These are phyloP conservation scores for Monosporascus sp. DNA, from an alignment of 2,329 filamentous ascomycete genomes.

Conservation along the genomic window DNA sequence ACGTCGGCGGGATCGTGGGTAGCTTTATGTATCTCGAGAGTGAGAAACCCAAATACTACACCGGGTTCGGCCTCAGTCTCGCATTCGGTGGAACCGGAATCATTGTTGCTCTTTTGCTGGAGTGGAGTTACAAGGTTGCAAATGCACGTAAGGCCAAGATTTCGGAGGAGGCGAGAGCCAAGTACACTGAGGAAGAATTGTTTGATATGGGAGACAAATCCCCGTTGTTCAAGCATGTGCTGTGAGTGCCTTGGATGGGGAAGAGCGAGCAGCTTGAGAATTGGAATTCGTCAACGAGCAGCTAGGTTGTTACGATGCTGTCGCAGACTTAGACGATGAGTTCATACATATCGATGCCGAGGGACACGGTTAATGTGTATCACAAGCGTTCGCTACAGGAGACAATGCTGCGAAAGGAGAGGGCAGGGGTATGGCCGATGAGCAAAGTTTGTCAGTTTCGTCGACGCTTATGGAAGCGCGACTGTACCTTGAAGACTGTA, in stretches of 20 bases:
- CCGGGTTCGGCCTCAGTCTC: slow-evolving; percentile 29
- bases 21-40: slow-evolving; percentile 32
- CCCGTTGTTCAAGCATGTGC: slow-evolving; percentile 7
- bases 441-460: too few species aligned
- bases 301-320: too few species aligned
- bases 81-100: slow-evolving; percentile 26
- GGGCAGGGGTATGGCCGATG: too few species aligned
- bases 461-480: too few species aligned
- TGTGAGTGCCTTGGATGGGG: background rate
- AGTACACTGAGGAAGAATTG: slow-evolving; percentile 8
- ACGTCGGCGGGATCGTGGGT: slow-evolving; percentile 36
- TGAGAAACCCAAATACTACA: slow-evolving; percentile 29
- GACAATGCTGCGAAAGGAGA: too few species aligned
- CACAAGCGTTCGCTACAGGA: too few species aligned
- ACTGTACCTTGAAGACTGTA: too few species aligned
- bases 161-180: slow-evolving; percentile 2
- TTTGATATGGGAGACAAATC: slow-evolving; percentile 9
- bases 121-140: slow-evolving; percentile 13
- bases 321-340: too few species aligned
- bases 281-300: too few species aligned
- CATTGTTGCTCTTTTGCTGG: slow-evolving; percentile 24
- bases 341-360: too few species aligned
- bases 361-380: too few species aligned
- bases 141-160: slow-evolving; percentile 4
- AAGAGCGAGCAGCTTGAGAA: too few species aligned